These are phyloP conservation scores for Groenewaldozyma salmanticensis DNA, from an alignment of 805 yeast genomes.

Conservation along the genomic window DNA sequence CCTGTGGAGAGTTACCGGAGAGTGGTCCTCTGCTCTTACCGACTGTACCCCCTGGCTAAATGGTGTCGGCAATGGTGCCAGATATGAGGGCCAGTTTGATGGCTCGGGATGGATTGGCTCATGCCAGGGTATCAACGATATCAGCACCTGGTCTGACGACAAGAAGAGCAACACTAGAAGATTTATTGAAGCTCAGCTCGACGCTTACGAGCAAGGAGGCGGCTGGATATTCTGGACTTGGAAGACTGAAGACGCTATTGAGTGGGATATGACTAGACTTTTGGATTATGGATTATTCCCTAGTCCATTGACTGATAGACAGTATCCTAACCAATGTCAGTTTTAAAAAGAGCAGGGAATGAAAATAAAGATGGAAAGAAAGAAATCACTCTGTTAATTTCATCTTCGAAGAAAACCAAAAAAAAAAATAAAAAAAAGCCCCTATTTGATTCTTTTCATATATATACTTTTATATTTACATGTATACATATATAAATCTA, in stretches of 20 bases:
- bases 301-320: conserved; percentile 61
- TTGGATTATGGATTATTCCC: conserved; percentile 60
- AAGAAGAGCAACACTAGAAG: conserved; percentile 50
- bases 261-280: conserved; percentile 75
- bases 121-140: conserved; percentile 45
- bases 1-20: conserved; percentile 76
- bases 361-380: too few relatives aligned
- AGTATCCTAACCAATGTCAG: conserved; percentile 60
- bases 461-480: too few relatives aligned
- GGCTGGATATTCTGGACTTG: conserved; percentile 96
- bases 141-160: conserved; percentile 48
- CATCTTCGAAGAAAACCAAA: too few relatives aligned
- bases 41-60: conserved; percentile 87
- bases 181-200: conserved; percentile 83
- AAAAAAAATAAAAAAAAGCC: too few relatives aligned
- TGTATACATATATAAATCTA: too few relatives aligned
- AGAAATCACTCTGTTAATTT: too few relatives aligned
- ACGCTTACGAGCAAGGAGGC: conserved; percentile 57
- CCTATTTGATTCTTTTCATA: too few relatives aligned
- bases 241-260: conserved; percentile 75
- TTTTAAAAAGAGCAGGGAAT: conserved; percentile 16
- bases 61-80: conserved; percentile 76
- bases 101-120: conserved; percentile 43
- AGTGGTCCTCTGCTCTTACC: conserved; percentile 86
- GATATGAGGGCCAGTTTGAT: conserved; percentile 56